Evolutionary conservation across 2,329 filamentous ascomycete genomes (phyloP).

Genomic region (Claviceps spartinae): DNA sequence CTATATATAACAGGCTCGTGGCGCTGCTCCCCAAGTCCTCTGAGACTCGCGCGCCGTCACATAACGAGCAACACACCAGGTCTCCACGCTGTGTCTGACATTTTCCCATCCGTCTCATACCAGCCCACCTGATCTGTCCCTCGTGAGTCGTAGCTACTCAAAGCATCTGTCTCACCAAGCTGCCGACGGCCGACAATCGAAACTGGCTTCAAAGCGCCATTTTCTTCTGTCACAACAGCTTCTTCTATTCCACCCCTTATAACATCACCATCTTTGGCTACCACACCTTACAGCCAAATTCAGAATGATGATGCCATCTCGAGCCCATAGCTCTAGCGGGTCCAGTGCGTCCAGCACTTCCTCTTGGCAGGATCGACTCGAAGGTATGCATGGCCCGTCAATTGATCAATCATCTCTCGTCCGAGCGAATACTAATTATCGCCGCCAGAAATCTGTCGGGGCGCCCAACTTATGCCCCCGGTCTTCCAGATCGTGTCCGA

Average conservation of each 20-base stretch:
- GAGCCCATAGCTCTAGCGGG: slow-evolving; percentile 13
- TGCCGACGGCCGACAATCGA: neutral
- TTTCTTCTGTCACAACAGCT: neutral
- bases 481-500: slow-evolving; percentile 62
- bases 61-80: slow-evolving; percentile 1
- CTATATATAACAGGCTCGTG: slow-evolving; percentile 8
- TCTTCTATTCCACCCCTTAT: neutral
- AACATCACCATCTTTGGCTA: neutral
- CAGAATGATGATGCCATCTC: slow-evolving; percentile 13
- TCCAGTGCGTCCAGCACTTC: slow-evolving; percentile 10
- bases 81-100: slow-evolving; percentile 5
- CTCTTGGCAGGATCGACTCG: slow-evolving; percentile 43
- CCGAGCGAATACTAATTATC: neutral
- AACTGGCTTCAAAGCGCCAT: neutral
- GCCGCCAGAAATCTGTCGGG: slow-evolving; percentile 41
- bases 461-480: slow-evolving; percentile 38
- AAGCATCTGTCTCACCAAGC: neutral
- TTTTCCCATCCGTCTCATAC: slow-evolving; percentile 4
- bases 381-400: slow-evolving; percentile 25
- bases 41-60: slow-evolving; percentile 5
- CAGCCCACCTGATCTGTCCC: slow-evolving; percentile 1
- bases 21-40: slow-evolving; percentile 1
- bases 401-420: neutral
- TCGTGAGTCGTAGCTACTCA: neutral
- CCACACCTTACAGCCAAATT: neutral